Percentiles rank a stretch among this genome's conserved stretches.
These are phyloP conservation scores for Apiospora arundinis DNA, from an alignment of 2,329 filamentous ascomycete genomes.

Conservation along the genomic window DNA sequence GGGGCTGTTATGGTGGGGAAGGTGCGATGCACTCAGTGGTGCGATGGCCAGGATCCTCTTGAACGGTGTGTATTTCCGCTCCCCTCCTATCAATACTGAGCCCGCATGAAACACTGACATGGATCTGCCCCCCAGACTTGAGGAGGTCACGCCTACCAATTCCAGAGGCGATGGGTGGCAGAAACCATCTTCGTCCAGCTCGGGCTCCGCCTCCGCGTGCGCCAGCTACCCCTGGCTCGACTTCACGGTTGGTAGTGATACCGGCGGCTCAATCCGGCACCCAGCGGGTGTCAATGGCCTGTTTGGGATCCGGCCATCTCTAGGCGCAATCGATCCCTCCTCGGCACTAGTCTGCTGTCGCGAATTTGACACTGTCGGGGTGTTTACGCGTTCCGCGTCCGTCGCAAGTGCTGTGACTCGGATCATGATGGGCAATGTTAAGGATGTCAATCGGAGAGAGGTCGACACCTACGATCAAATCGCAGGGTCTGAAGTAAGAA, in stretches of 20 bases:
- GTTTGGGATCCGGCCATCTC: slow-evolving; percentile 29
- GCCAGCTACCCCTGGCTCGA: slow-evolving; percentile 32
- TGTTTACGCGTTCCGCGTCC: slow-evolving; percentile 29
- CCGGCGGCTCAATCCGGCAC: slow-evolving; percentile 30
- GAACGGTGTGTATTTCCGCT: slow-evolving; percentile 23
- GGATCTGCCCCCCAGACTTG: slow-evolving; percentile 22
- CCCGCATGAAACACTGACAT: background rate
- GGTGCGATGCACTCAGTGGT: slow-evolving; percentile 29
- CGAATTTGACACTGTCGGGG: slow-evolving; percentile 27
- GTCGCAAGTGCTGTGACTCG: slow-evolving; percentile 23
- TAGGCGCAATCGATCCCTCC: slow-evolving; percentile 18
- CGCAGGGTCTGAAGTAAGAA: background rate
- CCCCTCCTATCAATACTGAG: background rate
- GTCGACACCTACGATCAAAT: too few species aligned
- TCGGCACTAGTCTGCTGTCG: slow-evolving; percentile 23
- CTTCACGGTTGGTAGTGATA: slow-evolving; percentile 32
- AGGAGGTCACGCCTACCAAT: slow-evolving; percentile 31
- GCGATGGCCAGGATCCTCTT: slow-evolving; percentile 31
- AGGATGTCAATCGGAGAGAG: background rate
- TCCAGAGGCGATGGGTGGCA: slow-evolving; percentile 30
- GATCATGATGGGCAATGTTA: slow-evolving; percentile 20
- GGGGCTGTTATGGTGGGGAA: slow-evolving; percentile 35
- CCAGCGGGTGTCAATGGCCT: slow-evolving; percentile 30
- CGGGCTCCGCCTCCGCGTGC: slow-evolving; percentile 27
- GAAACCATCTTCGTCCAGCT: slow-evolving; percentile 29